Base-by-base conservation (phyloP, 192 early-diverging fungal genomes). In the Entomortierella chlamydospora region DNA sequence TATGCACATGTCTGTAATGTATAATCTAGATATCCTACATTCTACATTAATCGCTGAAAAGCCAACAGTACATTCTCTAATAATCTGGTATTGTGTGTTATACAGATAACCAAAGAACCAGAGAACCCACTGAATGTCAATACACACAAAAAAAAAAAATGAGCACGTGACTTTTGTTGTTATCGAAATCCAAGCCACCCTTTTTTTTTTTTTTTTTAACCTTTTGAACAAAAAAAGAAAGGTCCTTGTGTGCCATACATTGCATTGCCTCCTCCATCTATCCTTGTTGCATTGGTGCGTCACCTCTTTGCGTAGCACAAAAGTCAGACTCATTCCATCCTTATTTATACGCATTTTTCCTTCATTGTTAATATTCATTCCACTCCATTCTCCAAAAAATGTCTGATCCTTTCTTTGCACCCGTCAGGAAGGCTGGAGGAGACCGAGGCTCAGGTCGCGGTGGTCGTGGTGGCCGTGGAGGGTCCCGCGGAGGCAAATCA, bases 321-420 rank as follows among this genome's bases (percentile, higher is more conserved):
- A 58, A 41, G 5, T 10, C 55, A 28, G 22, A 3, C 25, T 53
- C 49, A 55, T 61, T 61, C 25, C 23, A 29, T 22, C 15, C 47
- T 61, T 22, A 29, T 22, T 13, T 65, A 28, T 39, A 3, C 25
- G 34, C 49, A 55, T 61, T 61, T 45, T 42, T 47, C 12, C 15
- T 61, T 61, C 42, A 29, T 22, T 13, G 6, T 29, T n/a, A n/a
- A n/a, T n/a, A n/a, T 47, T 26, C 43, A 47, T 47, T 61, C n/a
- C 13, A 28, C 25, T 22, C 12, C 15, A n/a, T 12, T 4, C 34
- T 15, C 8, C 29, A 45, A 28, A 31, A 49, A 29, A 78, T 78
- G 74, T 78, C 74, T 39, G 74, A 78, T 64, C 74, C 74, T 22
- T 78, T 78, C 43, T 78, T 78, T 43, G 61, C 74, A 15, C 74